Evolutionary conservation across 208 protist genomes (phyloP), one percentile per base, ranked within the genome.

Genomic region (Crithidia thermophila): DNA sequence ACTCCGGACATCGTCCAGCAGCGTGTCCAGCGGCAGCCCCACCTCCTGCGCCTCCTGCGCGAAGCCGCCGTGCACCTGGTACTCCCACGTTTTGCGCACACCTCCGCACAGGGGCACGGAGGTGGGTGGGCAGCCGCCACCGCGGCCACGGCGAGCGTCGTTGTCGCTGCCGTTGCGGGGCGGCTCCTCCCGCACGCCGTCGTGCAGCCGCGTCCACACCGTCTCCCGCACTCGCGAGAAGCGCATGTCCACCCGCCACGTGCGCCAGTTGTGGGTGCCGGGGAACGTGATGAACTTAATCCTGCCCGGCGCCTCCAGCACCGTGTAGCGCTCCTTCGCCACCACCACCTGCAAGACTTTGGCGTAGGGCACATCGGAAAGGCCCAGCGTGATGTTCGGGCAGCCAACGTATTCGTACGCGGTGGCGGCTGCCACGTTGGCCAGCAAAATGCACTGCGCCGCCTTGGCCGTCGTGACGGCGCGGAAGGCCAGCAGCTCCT

Each of bases 211-310:
- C 28, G 69, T 52, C 78, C 79, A 89, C 58, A 81, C 60, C 23
- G 46, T 20, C 55, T 74, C 49, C 37, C 56, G 37, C 28, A 75
- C 65, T 18, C 62, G 79, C 18, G 71, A 55, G 55, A 84, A 81
- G 23, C 72, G 65, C 37, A 91, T 16, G 52, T 87, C 74, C 9
- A 83, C 75, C 46, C 76, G 57, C 39, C 73, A 62, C 43, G 89
- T 94, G 13, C 86, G 84, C 75, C 74, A 87, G 76, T 94, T 84
- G 75, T 94, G 86, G 36, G 89, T 91, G 58, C 89, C 89, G 5
- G 89, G 85, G 40, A 94, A 90, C 23, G 89, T 67, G 23, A 94
- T 77, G 65, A 84, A 91, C 75, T 87, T 90, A 31, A 90, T 76
- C 21, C 83, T 67, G 4, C 80, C 86, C 18, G 89, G 84, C 0